A percentile compares a stretch with the other conserved stretches of the same genome.
Conservation (phyloP, 2,329 filamentous ascomycete species). For the Xylaria sp. region DNA sequence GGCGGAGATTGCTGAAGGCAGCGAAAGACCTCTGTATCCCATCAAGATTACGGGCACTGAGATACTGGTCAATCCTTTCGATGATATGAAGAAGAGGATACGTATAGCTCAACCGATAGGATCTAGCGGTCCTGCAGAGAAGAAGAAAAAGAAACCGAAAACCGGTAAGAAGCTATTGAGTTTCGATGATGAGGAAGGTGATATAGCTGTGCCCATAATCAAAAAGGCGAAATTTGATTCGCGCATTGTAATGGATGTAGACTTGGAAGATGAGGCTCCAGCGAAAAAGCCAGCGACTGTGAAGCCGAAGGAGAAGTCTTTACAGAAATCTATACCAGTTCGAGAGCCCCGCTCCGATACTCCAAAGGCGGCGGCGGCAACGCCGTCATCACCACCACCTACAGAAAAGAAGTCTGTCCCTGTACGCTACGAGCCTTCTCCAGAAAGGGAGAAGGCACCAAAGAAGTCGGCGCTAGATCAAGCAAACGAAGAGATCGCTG, state of each 20-base stretch:
- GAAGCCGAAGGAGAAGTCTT: slow-evolving; percentile 46
- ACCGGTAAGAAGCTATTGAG: slow-evolving; percentile 80
- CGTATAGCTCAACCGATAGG: slow-evolving; percentile 64
- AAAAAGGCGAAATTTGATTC: slow-evolving; percentile 86
- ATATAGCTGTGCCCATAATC: slow-evolving; percentile 66
- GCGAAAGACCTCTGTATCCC: slow-evolving; percentile 87
- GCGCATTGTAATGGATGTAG: slow-evolving; percentile 72
- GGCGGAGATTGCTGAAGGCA: slow-evolving; percentile 80
- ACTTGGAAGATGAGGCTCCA: slow-evolving; percentile 53
- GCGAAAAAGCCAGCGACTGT: slow-evolving; percentile 48
- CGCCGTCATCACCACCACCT: slow-evolving; percentile 37
- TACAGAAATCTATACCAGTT: slow-evolving; percentile 48
- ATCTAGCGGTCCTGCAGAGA: slow-evolving; percentile 58
- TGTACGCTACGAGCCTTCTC: slow-evolving; percentile 50
- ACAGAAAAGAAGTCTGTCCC: slow-evolving; percentile 42
- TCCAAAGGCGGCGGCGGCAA: slow-evolving; percentile 40
- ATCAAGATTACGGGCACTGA: slow-evolving; percentile 80
- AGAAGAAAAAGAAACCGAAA: slow-evolving; percentile 77
- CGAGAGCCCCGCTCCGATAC: slow-evolving; percentile 41
- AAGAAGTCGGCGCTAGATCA: slow-evolving; percentile 69
- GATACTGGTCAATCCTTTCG: slow-evolving; percentile 83
- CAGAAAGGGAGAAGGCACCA: slow-evolving; percentile 50
- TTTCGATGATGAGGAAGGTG: slow-evolving; percentile 78
- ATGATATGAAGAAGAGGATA: slow-evolving; percentile 79
- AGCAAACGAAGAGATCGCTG: slow-evolving; percentile 83